phyloP scores from a whole-genome alignment of 148 eudicot genomes.

The Polygonum maritimum region DNA sequence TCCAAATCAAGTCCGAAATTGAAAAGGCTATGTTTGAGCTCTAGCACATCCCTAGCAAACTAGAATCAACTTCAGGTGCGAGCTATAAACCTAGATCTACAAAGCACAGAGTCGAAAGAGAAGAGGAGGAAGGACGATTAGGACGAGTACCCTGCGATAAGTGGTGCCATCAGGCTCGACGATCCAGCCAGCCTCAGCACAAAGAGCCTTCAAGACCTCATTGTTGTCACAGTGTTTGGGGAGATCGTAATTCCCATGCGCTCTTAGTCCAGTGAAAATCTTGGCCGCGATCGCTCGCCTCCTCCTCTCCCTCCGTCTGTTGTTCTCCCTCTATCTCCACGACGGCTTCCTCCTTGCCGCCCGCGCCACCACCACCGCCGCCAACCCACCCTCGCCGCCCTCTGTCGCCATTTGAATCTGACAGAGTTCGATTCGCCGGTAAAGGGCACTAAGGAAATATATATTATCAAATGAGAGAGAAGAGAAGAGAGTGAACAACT shows the following conservation, averaged over 20 bases:
- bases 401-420: no score
- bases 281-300: constrained; percentile 91
- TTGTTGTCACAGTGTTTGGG: constrained; percentile 95
- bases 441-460: no score
- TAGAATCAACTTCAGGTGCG: background rate
- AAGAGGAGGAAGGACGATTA: background rate
- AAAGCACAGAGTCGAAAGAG: background rate
- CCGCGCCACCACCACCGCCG: constrained; percentile 6
- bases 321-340: constrained; percentile 90
- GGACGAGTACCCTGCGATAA: constrained; percentile 51
- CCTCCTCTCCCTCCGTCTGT: constrained; percentile 80
- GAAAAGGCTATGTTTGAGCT: background rate
- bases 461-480: no score
- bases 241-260: constrained; percentile 72
- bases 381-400: background rate
- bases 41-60: background rate
- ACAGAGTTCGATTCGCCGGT: no score
- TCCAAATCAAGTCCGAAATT: background rate
- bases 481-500: no score
- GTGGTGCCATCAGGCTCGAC: constrained; percentile 94
- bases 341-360: constrained; percentile 91
- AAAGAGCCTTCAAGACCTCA: constrained; percentile 85
- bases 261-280: constrained; percentile 75
- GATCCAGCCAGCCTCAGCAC: constrained; percentile 88
- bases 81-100: background rate